Evolutionary conservation across 179 eudicot genomes (phyloP).

Genomic region (Pouteria campechiana): DNA sequence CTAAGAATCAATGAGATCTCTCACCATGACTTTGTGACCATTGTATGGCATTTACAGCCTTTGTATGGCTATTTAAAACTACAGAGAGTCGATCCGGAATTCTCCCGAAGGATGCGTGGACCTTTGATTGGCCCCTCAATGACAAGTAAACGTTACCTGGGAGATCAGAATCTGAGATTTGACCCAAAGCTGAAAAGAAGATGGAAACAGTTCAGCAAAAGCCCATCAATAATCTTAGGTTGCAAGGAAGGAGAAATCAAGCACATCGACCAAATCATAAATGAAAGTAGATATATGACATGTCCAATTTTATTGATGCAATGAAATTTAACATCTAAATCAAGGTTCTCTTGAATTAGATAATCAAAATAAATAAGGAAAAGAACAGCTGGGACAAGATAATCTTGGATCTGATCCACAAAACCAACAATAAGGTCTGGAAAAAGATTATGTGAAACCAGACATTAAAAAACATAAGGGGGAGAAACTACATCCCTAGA

Average conservation of each 20-base stretch:
- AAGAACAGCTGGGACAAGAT: no score
- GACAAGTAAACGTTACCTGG: slow-evolving; percentile 31
- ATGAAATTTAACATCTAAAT: neutral
- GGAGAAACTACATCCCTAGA: no score
- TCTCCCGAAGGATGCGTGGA: slow-evolving; percentile 3
- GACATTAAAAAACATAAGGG: no score
- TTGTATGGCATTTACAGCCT: slow-evolving; percentile 56
- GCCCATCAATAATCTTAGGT: neutral
- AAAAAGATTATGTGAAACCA: no score
- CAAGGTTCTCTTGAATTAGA: slow-evolving; percentile 1
- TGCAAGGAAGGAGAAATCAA: neutral
- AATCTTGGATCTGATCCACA: no score
- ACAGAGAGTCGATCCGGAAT: slow-evolving; percentile 26
- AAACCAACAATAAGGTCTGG: no score
- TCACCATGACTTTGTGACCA: slow-evolving; percentile 75
- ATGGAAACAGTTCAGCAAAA: neutral
- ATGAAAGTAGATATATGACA: neutral
- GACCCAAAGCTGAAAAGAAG: slow-evolving; percentile 37
- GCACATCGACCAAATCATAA: neutral
- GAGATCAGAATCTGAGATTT: slow-evolving; percentile 41
- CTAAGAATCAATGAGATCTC: slow-evolving; percentile 10
- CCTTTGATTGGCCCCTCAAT: slow-evolving; percentile 27
- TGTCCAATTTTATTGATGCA: neutral
- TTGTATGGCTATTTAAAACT: slow-evolving; percentile 49
- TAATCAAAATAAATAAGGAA: no score